phyloP scores from a whole-genome alignment of 352 stramenopile genomes.

The Globisporangium camurandrum region DNA sequence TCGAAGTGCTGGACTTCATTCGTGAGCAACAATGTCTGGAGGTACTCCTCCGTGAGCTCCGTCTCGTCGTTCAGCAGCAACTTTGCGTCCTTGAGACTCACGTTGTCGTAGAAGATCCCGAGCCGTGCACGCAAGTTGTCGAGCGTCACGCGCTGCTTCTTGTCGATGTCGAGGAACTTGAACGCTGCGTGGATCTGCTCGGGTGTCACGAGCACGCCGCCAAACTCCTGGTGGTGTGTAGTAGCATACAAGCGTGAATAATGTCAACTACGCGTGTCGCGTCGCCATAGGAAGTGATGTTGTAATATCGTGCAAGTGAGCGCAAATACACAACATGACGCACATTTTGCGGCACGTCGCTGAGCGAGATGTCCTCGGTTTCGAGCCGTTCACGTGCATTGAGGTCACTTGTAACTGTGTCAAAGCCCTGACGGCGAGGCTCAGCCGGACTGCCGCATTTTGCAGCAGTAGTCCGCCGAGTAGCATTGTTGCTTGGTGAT shows the following conservation, averaged over 20 bases:
- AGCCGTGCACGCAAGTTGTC: slow-evolving; percentile 72
- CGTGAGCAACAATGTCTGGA: slow-evolving; percentile 71
- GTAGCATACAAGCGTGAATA: no score
- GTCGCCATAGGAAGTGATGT: no score
- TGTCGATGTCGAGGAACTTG: slow-evolving; percentile 87
- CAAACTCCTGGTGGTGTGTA: slow-evolving; percentile 56
- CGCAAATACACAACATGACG: not conserved
- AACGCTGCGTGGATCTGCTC: slow-evolving; percentile 84
- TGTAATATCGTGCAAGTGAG: no score
- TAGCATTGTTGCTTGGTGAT: not conserved
- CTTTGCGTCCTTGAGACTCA: slow-evolving; percentile 74
- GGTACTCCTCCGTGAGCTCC: slow-evolving; percentile 63
- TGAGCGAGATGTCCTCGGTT: not conserved
- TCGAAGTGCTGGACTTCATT: slow-evolving; percentile 90
- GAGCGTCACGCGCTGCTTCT: slow-evolving; percentile 71
- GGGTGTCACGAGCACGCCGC: slow-evolving; percentile 75
- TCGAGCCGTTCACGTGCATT: slow-evolving; percentile 5
- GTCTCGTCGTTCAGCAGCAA: slow-evolving; percentile 83
- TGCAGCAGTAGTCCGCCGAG: not conserved
- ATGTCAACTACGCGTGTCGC: no score
- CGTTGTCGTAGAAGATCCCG: slow-evolving; percentile 83
- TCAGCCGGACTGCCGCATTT: slow-evolving; percentile 1
- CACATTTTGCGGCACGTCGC: slow-evolving; percentile 8
- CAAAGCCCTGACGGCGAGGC: slow-evolving; percentile 8
- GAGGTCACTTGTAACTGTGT: slow-evolving; percentile 5